These are phyloP conservation scores for Marasmius sp. DNA, from an alignment of 1,284 basidiomycete genomes.

Conservation along the genomic window DNA sequence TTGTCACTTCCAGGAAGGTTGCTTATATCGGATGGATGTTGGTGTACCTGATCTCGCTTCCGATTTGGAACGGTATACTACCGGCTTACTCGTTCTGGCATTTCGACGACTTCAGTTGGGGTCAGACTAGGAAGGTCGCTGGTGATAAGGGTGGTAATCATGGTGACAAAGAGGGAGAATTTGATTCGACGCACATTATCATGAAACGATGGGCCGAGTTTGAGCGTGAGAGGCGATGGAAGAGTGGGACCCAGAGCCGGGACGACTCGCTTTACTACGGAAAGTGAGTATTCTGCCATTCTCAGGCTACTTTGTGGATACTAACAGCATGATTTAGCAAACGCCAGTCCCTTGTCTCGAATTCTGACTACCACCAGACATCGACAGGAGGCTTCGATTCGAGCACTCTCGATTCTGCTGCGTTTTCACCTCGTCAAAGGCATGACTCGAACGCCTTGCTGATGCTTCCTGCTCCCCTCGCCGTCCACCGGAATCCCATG, in stretches of 20 bases:
- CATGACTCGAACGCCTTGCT: constrained; percentile 69
- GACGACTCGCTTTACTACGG: constrained; percentile 74
- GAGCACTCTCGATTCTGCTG: constrained; percentile 62
- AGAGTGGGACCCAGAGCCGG: constrained; percentile 75
- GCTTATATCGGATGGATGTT: constrained; percentile 98
- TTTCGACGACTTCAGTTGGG: constrained; percentile 99
- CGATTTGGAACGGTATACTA: constrained; percentile 94
- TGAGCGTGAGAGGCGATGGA: constrained; percentile 94
- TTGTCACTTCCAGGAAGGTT: constrained; percentile 91
- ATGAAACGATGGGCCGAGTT: constrained; percentile 99
- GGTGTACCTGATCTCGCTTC: constrained; percentile 89
- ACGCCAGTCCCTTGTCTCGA: constrained; percentile 77
- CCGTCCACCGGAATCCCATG: constrained; percentile 48
- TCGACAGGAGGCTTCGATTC: constrained; percentile 53
- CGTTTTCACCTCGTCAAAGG: constrained; percentile 46
- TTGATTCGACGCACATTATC: constrained; percentile 93
- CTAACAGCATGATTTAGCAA: constrained; percentile 34
- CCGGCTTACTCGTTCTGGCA: constrained; percentile 98
- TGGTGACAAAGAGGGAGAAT: constrained; percentile 92
- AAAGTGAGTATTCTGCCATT: constrained; percentile 47
- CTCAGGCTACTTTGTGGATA: constrained; percentile 15
- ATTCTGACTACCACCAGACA: constrained; percentile 65
- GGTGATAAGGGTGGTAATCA: constrained; percentile 76
- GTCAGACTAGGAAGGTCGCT: constrained; percentile 87
- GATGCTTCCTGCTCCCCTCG: constrained; percentile 69